A percentile compares a stretch with the other conserved stretches of the same genome.
These are phyloP conservation scores for Xylariaceae sp. DNA, from an alignment of 2,329 filamentous ascomycete species.

Conservation along the genomic window DNA sequence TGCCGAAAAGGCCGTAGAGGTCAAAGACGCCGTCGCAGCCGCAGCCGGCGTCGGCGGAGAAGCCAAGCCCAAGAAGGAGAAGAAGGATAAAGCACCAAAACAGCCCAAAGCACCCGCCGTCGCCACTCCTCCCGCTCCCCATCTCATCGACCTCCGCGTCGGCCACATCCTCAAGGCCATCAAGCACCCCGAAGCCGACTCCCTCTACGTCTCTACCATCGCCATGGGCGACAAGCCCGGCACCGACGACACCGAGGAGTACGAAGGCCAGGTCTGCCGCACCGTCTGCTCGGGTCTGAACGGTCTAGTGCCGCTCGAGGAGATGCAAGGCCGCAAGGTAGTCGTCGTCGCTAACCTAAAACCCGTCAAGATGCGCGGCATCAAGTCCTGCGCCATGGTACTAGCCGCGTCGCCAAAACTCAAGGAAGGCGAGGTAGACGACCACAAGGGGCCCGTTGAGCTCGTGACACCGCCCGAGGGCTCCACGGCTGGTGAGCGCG, in stretches of 20 bases:
- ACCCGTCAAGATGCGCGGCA: conserved; percentile 96
- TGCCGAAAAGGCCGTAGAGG: conserved; percentile 49
- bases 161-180: conserved; percentile 96
- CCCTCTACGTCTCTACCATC: conserved; percentile 91
- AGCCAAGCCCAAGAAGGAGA: conserved; percentile 70
- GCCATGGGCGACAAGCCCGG: conserved; percentile 86
- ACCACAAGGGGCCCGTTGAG: conserved; percentile 89
- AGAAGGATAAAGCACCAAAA: conserved; percentile 86
- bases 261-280: conserved; percentile 85
- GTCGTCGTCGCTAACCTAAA: conserved; percentile 97
- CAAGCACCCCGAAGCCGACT: conserved; percentile 95
- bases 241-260: conserved; percentile 84
- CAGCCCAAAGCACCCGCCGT: conserved; percentile 64
- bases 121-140: conserved; percentile 75
- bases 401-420: conserved; percentile 85
- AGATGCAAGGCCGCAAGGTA: conserved; percentile 96
- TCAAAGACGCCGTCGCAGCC: conserved; percentile 52
- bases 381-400: conserved; percentile 77
- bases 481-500: conserved; percentile 77
- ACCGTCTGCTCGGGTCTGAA: conserved; percentile 98
- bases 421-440: conserved; percentile 76
- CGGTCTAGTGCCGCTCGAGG: conserved; percentile 84
- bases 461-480: conserved; percentile 80
- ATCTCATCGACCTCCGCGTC: conserved; percentile 89
- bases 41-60: conserved; percentile 37